Evolutionary conservation across 108 stramenopile genomes (phyloP), one percentile per base, ranked within the genome.

Genomic region (Stephanodiscus triporus): DNA sequence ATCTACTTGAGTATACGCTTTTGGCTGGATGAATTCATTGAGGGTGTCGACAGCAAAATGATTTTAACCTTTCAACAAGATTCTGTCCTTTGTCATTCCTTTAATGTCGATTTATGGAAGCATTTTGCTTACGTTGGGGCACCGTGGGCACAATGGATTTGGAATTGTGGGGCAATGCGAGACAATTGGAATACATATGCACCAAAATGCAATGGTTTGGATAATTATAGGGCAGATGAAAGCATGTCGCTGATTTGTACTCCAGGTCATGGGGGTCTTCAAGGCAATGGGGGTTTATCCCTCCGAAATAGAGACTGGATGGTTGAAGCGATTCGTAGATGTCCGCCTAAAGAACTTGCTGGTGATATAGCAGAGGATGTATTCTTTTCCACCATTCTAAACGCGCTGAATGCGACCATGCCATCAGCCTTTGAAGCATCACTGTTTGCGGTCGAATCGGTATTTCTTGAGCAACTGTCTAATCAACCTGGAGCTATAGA

Each of bases 231-330:
- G 23, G 8, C 23, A 8, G 23, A 51, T 22, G 51, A 20, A 22
- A 24, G 51, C 4, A 51, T 51, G 51, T 51, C 51, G 23, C 51
- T 23, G 8, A 51, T 51, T 20, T 51, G 51, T 19, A 51, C 19
- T 24, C 23, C 5, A 22, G 51, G 51, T 51, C 51, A 51, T 10
- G 51, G 51, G 5, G 51, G 51, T 22, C 20, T 51, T 20, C 51
- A 51, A 22, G 51, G 51, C 51, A 51, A 51, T 51, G 51, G 51
- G 8, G 51, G 51, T 8, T 51, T 51, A 8, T 51, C 51, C 51
- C 20, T 51, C 3, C 51, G 51, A 20, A 51, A 51, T 51, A 51
- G 23, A 51, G 1, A 8, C 17, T 51, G 51, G 51, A 51, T 51
- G 51, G 23, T 20, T 8, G 51, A 51, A 22, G 51, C 51, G 7